These are phyloP conservation scores for Fusarium verrucosum DNA, from an alignment of 2,329 filamentous ascomycete genomes.

Conservation along the genomic window DNA sequence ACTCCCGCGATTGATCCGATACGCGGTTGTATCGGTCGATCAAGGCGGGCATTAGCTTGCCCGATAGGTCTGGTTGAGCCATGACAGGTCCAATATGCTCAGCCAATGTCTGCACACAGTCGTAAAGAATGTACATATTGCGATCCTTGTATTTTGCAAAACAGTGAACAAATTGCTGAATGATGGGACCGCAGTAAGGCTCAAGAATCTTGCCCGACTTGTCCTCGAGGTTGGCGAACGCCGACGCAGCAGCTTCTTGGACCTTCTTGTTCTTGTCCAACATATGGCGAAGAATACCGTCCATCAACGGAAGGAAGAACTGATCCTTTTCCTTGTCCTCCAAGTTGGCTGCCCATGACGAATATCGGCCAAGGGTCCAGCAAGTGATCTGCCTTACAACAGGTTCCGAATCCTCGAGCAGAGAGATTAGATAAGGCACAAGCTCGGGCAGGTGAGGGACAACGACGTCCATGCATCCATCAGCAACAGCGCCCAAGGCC, in stretches of 20 bases:
- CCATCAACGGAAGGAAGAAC: constrained; percentile 97
- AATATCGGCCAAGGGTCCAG: constrained; percentile 95
- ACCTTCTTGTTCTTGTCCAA: constrained; percentile 97
- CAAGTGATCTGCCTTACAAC: constrained; percentile 97
- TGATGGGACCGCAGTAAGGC: constrained; percentile 88
- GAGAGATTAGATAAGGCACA: constrained; percentile 86
- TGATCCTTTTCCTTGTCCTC: constrained; percentile 73
- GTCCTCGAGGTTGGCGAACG: constrained; percentile 95
- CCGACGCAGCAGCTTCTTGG: constrained; percentile 93
- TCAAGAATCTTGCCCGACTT: constrained; percentile 83
- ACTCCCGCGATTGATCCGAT: constrained; percentile 86
- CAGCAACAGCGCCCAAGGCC: constrained; percentile 91
- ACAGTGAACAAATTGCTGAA: constrained; percentile 90
- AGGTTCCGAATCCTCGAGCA: constrained; percentile 85
- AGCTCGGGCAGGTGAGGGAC: constrained; percentile 90
- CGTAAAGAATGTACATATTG: constrained; percentile 99
- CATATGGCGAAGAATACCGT: constrained; percentile 93
- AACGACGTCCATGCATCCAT: constrained; percentile 91
- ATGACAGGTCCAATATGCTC: constrained; percentile 87
- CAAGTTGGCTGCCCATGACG: constrained; percentile 86
- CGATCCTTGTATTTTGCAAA: constrained; percentile 97
- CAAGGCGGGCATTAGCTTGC: constrained; percentile 90
- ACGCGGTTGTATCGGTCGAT: constrained; percentile 89
- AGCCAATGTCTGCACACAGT: constrained; percentile 96
- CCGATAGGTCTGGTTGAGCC: constrained; percentile 81